A percentile compares a stretch with the other conserved stretches of the same genome.
phyloP scores from a whole-genome alignment of 2,329 filamentous ascomycete species.

The Trichoderma polysporum region DNA sequence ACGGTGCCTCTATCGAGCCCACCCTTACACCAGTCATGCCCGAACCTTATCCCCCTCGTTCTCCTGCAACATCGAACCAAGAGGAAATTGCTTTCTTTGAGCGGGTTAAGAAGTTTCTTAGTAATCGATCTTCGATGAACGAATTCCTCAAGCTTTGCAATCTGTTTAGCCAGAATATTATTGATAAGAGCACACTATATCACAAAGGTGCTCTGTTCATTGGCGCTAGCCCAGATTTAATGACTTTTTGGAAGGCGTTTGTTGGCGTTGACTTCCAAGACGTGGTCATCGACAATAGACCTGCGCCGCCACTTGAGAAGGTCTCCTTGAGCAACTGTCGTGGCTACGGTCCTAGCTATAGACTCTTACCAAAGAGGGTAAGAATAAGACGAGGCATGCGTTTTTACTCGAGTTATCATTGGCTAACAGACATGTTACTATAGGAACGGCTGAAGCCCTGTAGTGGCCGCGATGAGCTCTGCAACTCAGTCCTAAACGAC shows the following conservation, averaged over 20 bases:
- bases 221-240: conserved; percentile 83
- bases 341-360: conserved; percentile 93
- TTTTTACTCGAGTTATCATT: neutral
- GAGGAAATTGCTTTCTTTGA: conserved; percentile 96
- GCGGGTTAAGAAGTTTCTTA: conserved; percentile 91
- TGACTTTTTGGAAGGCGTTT: conserved; percentile 83
- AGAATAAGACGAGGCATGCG: conserved; percentile 25
- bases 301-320: conserved; percentile 71
- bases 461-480: conserved; percentile 92
- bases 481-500: conserved; percentile 89
- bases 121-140: conserved; percentile 87
- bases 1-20: conserved; percentile 70
- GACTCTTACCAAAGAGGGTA: conserved; percentile 79
- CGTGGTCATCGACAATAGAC: conserved; percentile 74
- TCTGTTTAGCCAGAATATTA: conserved; percentile 87
- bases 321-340: conserved; percentile 96
- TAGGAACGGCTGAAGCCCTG: conserved; percentile 85
- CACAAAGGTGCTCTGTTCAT: conserved; percentile 85
- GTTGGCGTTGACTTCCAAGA: conserved; percentile 76
- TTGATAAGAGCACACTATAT: conserved; percentile 79
- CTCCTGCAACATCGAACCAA: conserved; percentile 68
- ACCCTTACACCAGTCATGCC: conserved; percentile 86
- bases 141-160: conserved; percentile 98
- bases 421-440: conserved; percentile 22
- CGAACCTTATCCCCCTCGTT: conserved; percentile 77